phyloP scores from a whole-genome alignment of 192 early-diverging fungal species.

The Coemansia sp. region DNA sequence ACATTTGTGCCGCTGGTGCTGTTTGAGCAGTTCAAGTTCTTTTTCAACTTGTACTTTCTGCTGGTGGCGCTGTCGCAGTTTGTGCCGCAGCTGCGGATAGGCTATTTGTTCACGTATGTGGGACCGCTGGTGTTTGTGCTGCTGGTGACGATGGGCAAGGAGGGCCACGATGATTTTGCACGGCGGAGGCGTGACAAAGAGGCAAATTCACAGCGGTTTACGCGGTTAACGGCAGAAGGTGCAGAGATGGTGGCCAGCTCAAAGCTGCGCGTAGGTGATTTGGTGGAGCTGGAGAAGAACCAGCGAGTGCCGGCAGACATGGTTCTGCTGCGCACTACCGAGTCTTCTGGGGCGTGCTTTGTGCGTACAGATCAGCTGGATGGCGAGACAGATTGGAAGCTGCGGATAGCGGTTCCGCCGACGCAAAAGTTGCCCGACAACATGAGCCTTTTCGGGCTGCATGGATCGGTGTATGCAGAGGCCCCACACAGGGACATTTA shows the following conservation, averaged over 20 bases:
- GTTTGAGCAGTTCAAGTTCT: slow-evolving; percentile 93
- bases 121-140: slow-evolving; percentile 93
- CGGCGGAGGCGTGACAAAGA: slow-evolving; percentile 79
- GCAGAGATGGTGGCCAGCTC: slow-evolving; percentile 67
- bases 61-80: slow-evolving; percentile 91
- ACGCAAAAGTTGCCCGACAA: slow-evolving; percentile 71
- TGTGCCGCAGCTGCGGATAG: slow-evolving; percentile 75
- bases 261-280: slow-evolving; percentile 84
- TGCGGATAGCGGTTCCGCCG: slow-evolving; percentile 79
- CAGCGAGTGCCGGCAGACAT: slow-evolving; percentile 91
- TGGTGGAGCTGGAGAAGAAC: slow-evolving; percentile 82
- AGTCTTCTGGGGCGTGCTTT: slow-evolving; percentile 83
- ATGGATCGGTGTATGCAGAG: slow-evolving; percentile 83
- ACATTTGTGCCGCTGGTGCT: slow-evolving; percentile 79
- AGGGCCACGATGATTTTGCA: slow-evolving; percentile 85
- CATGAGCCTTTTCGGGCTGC: slow-evolving; percentile 58
- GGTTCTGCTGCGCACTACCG: slow-evolving; percentile 80
- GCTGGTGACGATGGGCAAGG: slow-evolving; percentile 86
- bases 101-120: slow-evolving; percentile 87
- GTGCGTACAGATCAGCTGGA: slow-evolving; percentile 96
- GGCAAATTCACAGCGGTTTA: slow-evolving; percentile 85
- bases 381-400: slow-evolving; percentile 98
- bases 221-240: slow-evolving; percentile 61
- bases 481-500: slow-evolving; percentile 93
- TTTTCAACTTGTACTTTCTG: slow-evolving; percentile 92